phyloP scores from a whole-genome alignment of 2,329 filamentous ascomycete species.

The Botrytis sinoallii region DNA sequence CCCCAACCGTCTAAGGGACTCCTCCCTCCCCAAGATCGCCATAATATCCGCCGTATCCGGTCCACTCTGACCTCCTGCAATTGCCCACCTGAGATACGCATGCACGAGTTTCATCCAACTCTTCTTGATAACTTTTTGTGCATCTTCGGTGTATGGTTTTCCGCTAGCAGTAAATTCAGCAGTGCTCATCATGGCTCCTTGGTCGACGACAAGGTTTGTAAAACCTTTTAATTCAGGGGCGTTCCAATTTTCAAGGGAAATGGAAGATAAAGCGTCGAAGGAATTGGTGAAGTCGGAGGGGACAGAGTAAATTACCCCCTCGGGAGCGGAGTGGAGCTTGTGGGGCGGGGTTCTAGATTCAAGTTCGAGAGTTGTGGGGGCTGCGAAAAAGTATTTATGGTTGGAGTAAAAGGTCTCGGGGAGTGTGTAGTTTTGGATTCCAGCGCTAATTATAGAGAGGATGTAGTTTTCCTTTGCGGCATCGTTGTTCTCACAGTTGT shows the following conservation, averaged over 20 bases:
- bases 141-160: not conserved
- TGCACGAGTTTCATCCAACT: constrained; percentile 48
- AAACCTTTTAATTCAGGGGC: constrained; percentile 13
- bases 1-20: constrained; percentile 44
- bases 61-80: constrained; percentile 51
- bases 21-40: constrained; percentile 52
- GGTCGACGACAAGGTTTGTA: constrained; percentile 3
- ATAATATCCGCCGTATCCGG: constrained; percentile 53
- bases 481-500: constrained; percentile 33
- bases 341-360: constrained; percentile 21
- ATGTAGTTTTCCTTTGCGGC: constrained; percentile 47
- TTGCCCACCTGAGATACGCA: constrained; percentile 54
- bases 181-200: constrained; percentile 14
- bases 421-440: constrained; percentile 56
- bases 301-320: constrained; percentile 1
- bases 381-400: constrained; percentile 57
- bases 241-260: constrained; percentile 26
- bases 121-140: constrained; percentile 24
- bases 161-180: constrained; percentile 3
- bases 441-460: constrained; percentile 46
- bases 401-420: constrained; percentile 53
- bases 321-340: constrained; percentile 25
- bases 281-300: constrained; percentile 15
- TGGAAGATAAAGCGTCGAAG: constrained; percentile 22
- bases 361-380: constrained; percentile 31